These are phyloP conservation scores for Pythium phragmiticola DNA, from an alignment of 352 stramenopile genomes.

Conservation along the genomic window DNA sequence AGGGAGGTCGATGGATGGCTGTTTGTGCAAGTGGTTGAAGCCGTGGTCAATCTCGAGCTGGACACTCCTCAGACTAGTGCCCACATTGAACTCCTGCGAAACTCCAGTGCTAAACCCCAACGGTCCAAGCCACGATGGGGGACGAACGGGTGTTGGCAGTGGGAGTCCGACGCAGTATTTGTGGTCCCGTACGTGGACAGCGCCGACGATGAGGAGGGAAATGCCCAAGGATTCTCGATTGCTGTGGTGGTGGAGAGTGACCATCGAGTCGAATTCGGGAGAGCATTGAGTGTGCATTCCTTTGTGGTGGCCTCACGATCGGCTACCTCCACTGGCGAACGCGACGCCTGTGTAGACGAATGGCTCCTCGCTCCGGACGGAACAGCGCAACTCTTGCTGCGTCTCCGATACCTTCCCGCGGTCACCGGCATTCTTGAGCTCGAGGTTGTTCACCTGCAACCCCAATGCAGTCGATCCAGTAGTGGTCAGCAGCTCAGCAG, in stretches of 20 bases:
- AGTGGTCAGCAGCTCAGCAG: neutral
- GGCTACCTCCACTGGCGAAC: neutral
- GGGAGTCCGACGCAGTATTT: conserved; percentile 11
- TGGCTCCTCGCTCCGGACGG: conserved; percentile 12
- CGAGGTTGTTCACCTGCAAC: neutral
- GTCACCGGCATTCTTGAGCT: neutral
- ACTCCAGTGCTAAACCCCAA: neutral
- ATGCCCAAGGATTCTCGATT: neutral
- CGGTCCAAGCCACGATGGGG: conserved; percentile 5
- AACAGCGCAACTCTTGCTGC: conserved; percentile 1
- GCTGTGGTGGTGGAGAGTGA: neutral
- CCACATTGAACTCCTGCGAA: conserved; percentile 2
- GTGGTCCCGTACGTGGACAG: neutral
- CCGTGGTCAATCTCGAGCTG: neutral
- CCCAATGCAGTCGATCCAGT: neutral
- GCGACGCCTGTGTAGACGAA: conserved; percentile 8
- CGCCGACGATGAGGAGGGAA: neutral
- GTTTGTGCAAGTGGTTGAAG: conserved; percentile 11
- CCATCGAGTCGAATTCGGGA: neutral
- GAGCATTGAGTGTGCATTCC: neutral
- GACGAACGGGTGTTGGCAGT: conserved; percentile 12
- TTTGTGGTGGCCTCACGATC: neutral
- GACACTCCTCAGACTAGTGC: neutral
- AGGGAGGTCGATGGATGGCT: conserved; percentile 13
- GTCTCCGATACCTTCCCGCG: conserved; percentile 1